A percentile compares a stretch with the other conserved stretches of the same genome.
These are phyloP conservation scores for Ceriops tagal DNA, from an alignment of 345 rosid species.

Conservation along the genomic window DNA sequence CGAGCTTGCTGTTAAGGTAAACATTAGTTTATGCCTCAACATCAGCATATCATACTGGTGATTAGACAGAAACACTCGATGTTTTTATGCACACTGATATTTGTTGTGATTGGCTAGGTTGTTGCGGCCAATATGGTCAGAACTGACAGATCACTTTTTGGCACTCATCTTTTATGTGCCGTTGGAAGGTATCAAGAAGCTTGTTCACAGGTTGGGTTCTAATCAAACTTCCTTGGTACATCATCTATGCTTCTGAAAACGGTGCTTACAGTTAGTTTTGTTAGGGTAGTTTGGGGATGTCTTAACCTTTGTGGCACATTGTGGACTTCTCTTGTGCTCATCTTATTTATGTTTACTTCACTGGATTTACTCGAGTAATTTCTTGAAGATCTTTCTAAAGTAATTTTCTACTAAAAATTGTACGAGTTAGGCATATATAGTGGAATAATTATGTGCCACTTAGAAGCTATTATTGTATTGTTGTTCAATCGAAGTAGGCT, in stretches of 20 bases:
- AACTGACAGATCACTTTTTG: constrained; percentile 82
- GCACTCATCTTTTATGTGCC: constrained; percentile 93
- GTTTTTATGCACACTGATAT: background rate
- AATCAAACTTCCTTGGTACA: background rate
- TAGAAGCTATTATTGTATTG: background rate
- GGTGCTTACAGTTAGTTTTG: background rate
- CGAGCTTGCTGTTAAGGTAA: constrained; percentile 91
- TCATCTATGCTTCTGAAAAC: background rate
- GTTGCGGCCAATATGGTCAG: constrained; percentile 98
- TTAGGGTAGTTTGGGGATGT: background rate
- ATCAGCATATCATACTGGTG: background rate
- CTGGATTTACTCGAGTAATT: background rate
- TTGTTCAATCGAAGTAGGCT: background rate
- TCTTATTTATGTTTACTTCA: background rate
- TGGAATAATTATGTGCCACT: background rate
- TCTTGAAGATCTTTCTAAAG: too few relatives aligned
- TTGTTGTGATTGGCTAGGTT: constrained; percentile 42
- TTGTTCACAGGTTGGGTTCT: constrained; percentile 83
- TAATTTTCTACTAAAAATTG: too few relatives aligned
- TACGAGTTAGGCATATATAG: too few relatives aligned
- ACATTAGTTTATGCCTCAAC: constrained; percentile 8
- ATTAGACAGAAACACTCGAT: background rate
- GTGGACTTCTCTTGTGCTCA: background rate
- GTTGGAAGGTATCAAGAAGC: constrained; percentile 98
- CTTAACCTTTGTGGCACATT: background rate